Base-by-base conservation (phyloP, 805 yeast genomes). In the Starmerella davenportii region DNA sequence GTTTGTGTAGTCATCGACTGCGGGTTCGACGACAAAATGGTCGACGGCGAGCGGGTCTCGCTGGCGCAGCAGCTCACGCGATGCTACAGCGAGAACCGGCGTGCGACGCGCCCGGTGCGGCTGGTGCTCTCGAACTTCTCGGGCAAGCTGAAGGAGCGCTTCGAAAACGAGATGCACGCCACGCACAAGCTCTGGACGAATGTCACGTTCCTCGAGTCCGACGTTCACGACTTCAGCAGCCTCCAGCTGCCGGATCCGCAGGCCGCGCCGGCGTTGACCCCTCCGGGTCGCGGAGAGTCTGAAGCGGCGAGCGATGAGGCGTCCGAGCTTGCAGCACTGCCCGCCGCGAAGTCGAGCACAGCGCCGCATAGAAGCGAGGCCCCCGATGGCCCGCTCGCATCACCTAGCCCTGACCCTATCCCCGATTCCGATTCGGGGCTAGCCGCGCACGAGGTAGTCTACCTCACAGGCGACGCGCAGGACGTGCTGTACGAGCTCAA, bases 1-100 rank as follows among this genome's bases (percentile, higher is more conserved):
- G 65, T 73, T 5, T 60, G 55, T 4, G 63, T 85, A 21, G 61
- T 85, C n/a, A 53, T 85, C 45, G 98, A 87, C 58, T 87, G 98
- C 59, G 79, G 69, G 14, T 87, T 87, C 56, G 96, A 90, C 52
- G 90, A 79, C 34, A 53, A 79, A 51, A 90, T 90, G 98, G 70
- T 68, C 28, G 79, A 74, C 16, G 76, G 75, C 43, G 79, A 74
- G 48, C 57, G 64, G 16, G 69, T 69, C 2, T 79, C 93, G 17
- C 58, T 87, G 52, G 70, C 82, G 5, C 69, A 74, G 37, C 98
- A 87, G 59, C 66, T 90, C 36, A 73, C 87, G 3, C 65, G 95
- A 42, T 68, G 81, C 36, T 87, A 87, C 56, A 70, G 93, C 5
- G 77, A 77, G 15, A 81, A 79, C 53, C 69, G 79, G 48, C 69